A percentile compares a stretch with the other conserved stretches of the same genome.
These are phyloP conservation scores for Glaciozyma antarctica DNA, from an alignment of 768 basidiomycete species.

Conservation along the genomic window DNA sequence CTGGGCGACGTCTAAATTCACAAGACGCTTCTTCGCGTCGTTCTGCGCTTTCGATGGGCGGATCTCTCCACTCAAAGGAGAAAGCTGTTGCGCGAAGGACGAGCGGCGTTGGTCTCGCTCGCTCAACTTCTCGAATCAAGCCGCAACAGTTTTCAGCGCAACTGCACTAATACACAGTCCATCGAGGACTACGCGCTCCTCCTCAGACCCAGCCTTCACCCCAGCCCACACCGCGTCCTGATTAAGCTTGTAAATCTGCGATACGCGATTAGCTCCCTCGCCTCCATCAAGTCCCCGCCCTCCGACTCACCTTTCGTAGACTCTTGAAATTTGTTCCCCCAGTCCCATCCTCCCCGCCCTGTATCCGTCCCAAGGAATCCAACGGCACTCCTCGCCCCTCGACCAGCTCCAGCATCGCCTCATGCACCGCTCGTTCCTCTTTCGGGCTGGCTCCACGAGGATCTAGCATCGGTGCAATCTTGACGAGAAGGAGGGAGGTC, in stretches of 20 bases:
- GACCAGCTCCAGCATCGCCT: slow-evolving; percentile 38
- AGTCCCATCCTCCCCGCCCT: slow-evolving; percentile 38
- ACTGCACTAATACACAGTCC: slow-evolving; percentile 66
- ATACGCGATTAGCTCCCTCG: neutral
- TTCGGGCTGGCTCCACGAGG: slow-evolving; percentile 20
- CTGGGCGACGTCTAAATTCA: too few species aligned
- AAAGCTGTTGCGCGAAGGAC: too few species aligned
- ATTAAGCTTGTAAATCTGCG: slow-evolving; percentile 63
- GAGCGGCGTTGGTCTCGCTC: too few species aligned
- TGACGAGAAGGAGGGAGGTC: slow-evolving; percentile 60
- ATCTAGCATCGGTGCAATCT: slow-evolving; percentile 42
- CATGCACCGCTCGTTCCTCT: slow-evolving; percentile 38
- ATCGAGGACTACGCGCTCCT: slow-evolving; percentile 46
- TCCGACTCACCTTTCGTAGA: slow-evolving; percentile 58
- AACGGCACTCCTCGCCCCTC: slow-evolving; percentile 54
- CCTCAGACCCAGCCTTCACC: slow-evolving; percentile 39
- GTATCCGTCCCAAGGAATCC: slow-evolving; percentile 51
- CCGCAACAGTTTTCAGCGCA: slow-evolving; percentile 52
- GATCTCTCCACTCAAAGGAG: too few species aligned
- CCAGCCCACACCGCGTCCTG: slow-evolving; percentile 42
- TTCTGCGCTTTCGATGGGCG: too few species aligned
- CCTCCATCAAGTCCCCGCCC: neutral
- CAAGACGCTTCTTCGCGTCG: too few species aligned
- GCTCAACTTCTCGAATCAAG: too few species aligned
- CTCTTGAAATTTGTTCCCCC: slow-evolving; percentile 57